A percentile compares a stretch with the other conserved stretches of the same genome.
Evolutionary conservation across 345 rosid species (phyloP).

Genomic region (Salix exigua): DNA sequence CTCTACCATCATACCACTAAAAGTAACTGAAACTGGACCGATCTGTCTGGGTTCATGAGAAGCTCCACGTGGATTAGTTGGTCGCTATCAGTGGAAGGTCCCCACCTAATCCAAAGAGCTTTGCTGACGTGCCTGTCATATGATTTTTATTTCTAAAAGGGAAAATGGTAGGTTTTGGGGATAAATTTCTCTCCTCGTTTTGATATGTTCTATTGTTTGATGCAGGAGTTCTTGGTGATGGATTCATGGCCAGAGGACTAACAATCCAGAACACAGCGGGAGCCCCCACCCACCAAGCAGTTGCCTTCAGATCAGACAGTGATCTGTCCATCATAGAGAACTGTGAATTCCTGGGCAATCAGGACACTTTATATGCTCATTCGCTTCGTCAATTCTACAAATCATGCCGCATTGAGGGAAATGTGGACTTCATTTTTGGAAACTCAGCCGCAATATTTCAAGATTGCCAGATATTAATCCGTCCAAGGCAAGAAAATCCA

Average conservation of each 20-base stretch:
- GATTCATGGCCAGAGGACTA: conserved; percentile 87
- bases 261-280: conserved; percentile 86
- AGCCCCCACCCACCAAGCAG: conserved; percentile 82
- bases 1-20: too few species aligned
- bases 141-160: background rate
- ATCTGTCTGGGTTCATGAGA: too few species aligned
- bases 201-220: background rate
- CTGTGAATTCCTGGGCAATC: conserved; percentile 87
- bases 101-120: background rate
- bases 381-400: conserved; percentile 85
- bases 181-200: background rate
- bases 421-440: conserved; percentile 92
- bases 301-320: conserved; percentile 85
- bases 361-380: conserved; percentile 85
- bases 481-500: conserved; percentile 63
- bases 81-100: too few species aligned
- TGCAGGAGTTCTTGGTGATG: conserved; percentile 84
- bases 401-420: conserved; percentile 76
- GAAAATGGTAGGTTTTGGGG: too few species aligned
- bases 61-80: too few species aligned
- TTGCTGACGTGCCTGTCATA: background rate
- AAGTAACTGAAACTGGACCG: too few species aligned
- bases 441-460: conserved; percentile 75
- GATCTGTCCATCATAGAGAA: conserved; percentile 68
- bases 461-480: conserved; percentile 55